Evolutionary conservation across 2,329 filamentous ascomycete species (phyloP).

Genomic region (Colletotrichum paranaense): DNA sequence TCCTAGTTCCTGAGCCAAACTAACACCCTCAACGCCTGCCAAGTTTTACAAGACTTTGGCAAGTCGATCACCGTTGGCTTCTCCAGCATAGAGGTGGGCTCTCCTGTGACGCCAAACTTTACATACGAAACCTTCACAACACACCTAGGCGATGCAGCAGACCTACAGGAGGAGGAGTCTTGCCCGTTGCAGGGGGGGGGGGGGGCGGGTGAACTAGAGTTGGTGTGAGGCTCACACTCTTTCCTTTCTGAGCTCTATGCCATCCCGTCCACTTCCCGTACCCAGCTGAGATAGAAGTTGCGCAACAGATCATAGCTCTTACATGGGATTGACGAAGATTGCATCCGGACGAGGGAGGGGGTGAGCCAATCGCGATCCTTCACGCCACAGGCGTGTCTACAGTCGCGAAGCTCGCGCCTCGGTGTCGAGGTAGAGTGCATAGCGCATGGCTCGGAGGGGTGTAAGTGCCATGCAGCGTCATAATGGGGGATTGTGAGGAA

Average conservation of each 20-base stretch:
- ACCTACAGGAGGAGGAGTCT: background rate
- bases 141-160: slow-evolving; percentile 6
- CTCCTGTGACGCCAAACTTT: background rate
- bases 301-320: background rate
- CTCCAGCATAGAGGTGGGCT: background rate
- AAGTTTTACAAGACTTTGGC: background rate
- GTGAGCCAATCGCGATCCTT: slow-evolving; percentile 1
- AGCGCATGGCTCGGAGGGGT: slow-evolving; percentile 4
- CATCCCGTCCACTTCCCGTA: slow-evolving; percentile 19
- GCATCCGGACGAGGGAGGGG: background rate
- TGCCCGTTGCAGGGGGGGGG: background rate
- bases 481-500: background rate
- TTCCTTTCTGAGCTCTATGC: background rate
- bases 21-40: background rate
- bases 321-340: background rate
- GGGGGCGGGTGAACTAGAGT: background rate
- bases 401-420: background rate
- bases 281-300: slow-evolving; percentile 1
- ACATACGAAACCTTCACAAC: background rate
- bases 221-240: background rate
- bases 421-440: slow-evolving; percentile 16
- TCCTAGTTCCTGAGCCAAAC: no score
- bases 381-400: slow-evolving; percentile 17
- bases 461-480: background rate
- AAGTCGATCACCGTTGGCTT: background rate